Evolutionary conservation across 2,329 filamentous ascomycete species (phyloP).

Genomic region (Magnaporthiopsis incrustans): DNA sequence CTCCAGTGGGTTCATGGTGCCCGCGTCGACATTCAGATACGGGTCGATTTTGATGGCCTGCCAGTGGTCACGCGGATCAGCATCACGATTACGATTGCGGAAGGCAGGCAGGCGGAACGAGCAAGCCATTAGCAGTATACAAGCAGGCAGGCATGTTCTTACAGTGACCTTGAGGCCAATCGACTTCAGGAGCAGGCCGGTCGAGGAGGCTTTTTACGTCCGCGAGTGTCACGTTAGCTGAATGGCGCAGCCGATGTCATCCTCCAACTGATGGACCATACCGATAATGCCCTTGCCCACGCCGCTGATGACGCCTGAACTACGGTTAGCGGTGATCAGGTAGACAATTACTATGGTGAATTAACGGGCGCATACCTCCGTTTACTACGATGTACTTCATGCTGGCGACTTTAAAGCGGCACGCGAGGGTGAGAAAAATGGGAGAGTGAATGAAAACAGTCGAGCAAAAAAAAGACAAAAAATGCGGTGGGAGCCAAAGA

Average conservation of each 20-base stretch:
- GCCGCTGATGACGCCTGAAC: constrained; percentile 16
- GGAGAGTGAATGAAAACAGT: not conserved
- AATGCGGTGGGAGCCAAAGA: not conserved
- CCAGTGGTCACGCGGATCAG: not conserved
- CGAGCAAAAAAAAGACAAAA: not conserved
- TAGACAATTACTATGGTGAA: not conserved
- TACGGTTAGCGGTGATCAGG: not conserved
- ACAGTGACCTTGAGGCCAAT: constrained; percentile 65
- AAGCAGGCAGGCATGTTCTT: constrained; percentile 51
- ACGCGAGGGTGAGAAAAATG: not conserved
- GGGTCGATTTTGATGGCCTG: constrained; percentile 41
- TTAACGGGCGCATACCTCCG: constrained; percentile 11
- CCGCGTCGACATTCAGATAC: constrained; percentile 33
- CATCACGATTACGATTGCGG: not conserved
- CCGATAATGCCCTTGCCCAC: constrained; percentile 19
- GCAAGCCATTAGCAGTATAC: constrained; percentile 1
- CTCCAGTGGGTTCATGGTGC: constrained; percentile 30
- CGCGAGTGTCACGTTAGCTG: not conserved
- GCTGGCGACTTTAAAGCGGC: constrained; percentile 1
- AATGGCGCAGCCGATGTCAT: not conserved
- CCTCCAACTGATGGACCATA: not conserved
- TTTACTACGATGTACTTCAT: constrained; percentile 19
- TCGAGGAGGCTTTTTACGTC: constrained; percentile 10
- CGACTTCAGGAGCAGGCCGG: constrained; percentile 68
- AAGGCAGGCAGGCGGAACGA: not conserved